Conservation (phyloP, 169 alveolate genomes). For the Amoebophrya sp. region DNA sequence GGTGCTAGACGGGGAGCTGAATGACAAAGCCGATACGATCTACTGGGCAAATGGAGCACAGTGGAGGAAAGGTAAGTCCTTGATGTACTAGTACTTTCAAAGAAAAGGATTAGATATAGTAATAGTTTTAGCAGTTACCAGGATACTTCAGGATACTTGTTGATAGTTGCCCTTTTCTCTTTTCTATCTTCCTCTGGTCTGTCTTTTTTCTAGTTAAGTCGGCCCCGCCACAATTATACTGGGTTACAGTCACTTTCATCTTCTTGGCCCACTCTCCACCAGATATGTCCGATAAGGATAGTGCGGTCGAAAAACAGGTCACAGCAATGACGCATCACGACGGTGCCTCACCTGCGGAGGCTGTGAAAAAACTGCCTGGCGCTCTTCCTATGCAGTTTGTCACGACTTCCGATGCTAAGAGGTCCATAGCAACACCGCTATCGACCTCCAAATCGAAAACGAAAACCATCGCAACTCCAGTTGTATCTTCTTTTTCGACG, state of each 20-base stretch:
- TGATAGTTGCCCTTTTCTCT: background rate
- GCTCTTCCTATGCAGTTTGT: background rate
- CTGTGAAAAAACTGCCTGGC: too few relatives aligned
- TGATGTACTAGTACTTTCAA: too few relatives aligned
- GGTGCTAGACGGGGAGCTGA: background rate
- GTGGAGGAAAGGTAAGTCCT: background rate
- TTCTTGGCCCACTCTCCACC: too few relatives aligned
- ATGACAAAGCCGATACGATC: background rate
- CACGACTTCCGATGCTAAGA: background rate
- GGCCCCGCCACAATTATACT: background rate
- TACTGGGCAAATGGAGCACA: conserved; percentile 3
- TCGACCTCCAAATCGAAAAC: background rate
- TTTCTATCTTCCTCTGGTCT: too few relatives aligned
- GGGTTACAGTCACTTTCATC: background rate
- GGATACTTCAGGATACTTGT: background rate
- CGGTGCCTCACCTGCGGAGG: too few relatives aligned
- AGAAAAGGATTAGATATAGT: too few relatives aligned
- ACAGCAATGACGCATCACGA: too few relatives aligned
- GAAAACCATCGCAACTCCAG: background rate
- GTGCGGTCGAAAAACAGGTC: too few relatives aligned
- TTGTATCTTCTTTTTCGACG: too few relatives aligned
- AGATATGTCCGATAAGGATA: too few relatives aligned
- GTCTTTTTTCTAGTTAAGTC: too few relatives aligned
- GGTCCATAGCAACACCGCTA: background rate
- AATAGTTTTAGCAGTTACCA: too few relatives aligned